Percentiles rank a stretch among this genome's conserved stretches.
Evolutionary conservation across 257 asterid species (phyloP).

Genomic region (Capsicum pubescens): DNA sequence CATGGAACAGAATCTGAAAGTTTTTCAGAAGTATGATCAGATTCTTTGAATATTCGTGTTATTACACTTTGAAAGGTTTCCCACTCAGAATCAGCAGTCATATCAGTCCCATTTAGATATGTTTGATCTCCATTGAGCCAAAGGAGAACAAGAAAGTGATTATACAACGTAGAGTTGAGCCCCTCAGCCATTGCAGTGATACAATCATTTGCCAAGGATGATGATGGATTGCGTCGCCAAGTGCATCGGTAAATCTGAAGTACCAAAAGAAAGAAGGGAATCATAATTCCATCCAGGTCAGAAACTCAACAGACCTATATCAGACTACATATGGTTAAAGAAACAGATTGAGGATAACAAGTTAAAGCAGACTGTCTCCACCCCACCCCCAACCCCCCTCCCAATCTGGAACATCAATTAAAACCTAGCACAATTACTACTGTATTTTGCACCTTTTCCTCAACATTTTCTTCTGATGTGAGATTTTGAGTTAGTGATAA

Average conservation of each 20-base stretch:
- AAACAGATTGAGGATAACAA: slow-evolving; percentile 19
- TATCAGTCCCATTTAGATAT: slow-evolving; percentile 54
- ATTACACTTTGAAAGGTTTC: slow-evolving; percentile 69
- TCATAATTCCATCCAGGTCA: background rate
- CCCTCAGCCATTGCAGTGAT: slow-evolving; percentile 85
- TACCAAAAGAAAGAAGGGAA: slow-evolving; percentile 23
- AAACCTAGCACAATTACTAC: background rate
- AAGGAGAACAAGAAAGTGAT: slow-evolving; percentile 70
- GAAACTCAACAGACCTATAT: slow-evolving; percentile 18
- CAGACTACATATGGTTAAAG: background rate
- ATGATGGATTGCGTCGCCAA: slow-evolving; percentile 77
- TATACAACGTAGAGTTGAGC: slow-evolving; percentile 64
- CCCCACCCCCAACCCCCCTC: background rate
- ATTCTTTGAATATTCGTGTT: slow-evolving; percentile 50
- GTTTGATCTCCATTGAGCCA: slow-evolving; percentile 70
- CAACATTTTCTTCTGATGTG: background rate
- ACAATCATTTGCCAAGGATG: slow-evolving; percentile 85
- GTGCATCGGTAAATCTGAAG: slow-evolving; percentile 80
- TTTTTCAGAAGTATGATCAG: slow-evolving; percentile 40
- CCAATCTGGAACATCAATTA: background rate
- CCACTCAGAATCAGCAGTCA: slow-evolving; percentile 80
- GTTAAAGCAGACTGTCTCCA: background rate
- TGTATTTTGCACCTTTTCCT: slow-evolving; percentile 12
- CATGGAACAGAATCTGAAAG: slow-evolving; percentile 49
- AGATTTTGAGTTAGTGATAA: slow-evolving; percentile 7